Evolutionary conservation across 1,284 basidiomycete genomes (phyloP).

Genomic region (Tilletiopsis washingtonensis): DNA sequence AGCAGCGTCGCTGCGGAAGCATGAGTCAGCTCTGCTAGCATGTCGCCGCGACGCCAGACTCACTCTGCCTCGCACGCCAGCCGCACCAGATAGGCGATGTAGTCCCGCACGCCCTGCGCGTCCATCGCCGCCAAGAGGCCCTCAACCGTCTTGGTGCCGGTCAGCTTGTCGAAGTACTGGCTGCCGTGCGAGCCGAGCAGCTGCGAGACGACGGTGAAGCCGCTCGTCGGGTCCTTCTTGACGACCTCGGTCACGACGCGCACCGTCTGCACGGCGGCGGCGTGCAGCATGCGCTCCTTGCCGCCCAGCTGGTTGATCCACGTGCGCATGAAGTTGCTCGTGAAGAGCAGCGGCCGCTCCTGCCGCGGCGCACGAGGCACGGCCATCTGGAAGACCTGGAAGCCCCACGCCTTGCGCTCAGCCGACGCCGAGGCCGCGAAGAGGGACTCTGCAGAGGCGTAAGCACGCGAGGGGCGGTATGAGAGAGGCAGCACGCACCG

Average conservation of each 20-base stretch:
- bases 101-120: constrained; percentile 65
- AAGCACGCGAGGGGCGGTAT: no score
- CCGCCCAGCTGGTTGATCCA: constrained; percentile 93
- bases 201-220: constrained; percentile 76
- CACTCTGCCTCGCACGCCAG: constrained; percentile 13
- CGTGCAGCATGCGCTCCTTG: constrained; percentile 78
- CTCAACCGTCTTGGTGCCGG: constrained; percentile 88
- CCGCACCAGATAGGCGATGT: constrained; percentile 60
- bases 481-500: no score
- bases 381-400: constrained; percentile 78
- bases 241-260: constrained; percentile 61
- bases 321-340: constrained; percentile 88
- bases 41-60: constrained; percentile 9
- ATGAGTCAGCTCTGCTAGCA: no score
- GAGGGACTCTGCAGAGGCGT: no score
- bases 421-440: constrained; percentile 76
- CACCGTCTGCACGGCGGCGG: constrained; percentile 61
- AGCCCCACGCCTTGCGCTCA: constrained; percentile 91
- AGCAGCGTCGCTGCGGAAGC: no score
- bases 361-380: constrained; percentile 61
- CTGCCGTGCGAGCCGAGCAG: constrained; percentile 77
- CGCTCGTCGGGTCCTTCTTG: constrained; percentile 67
- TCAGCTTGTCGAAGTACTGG: constrained; percentile 82
- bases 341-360: constrained; percentile 78
- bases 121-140: constrained; percentile 71